These are phyloP conservation scores for Stagonosporopsis cucurbitacearum DNA, from an alignment of 2,329 filamentous ascomycete species.

Conservation along the genomic window DNA sequence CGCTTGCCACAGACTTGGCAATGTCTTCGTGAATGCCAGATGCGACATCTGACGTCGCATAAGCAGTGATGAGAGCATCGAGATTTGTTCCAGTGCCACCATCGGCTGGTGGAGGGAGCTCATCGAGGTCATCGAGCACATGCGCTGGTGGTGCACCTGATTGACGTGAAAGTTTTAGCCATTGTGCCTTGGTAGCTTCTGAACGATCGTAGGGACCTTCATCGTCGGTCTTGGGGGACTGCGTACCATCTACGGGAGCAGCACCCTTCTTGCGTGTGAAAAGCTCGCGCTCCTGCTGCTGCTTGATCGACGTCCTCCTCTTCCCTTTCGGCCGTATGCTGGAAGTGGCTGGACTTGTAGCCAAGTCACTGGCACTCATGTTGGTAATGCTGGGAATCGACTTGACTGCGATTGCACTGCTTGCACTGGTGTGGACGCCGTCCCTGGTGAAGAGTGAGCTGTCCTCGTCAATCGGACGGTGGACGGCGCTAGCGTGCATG, in stretches of 20 bases:
- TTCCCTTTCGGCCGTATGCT: conserved; percentile 70
- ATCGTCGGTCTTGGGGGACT: conserved; percentile 68
- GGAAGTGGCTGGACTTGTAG: conserved; percentile 66
- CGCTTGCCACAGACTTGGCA: conserved; percentile 67
- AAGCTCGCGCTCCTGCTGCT: conserved; percentile 87
- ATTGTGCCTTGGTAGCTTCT: conserved; percentile 60
- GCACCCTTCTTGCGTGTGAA: conserved; percentile 80
- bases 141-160: conserved; percentile 63
- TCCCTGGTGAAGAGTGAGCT: conserved; percentile 67
- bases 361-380: conserved; percentile 66
- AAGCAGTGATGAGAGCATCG: conserved; percentile 79
- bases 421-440: conserved; percentile 74
- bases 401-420: conserved; percentile 87
- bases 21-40: conserved; percentile 79
- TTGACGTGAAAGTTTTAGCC: conserved; percentile 65
- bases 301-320: conserved; percentile 79
- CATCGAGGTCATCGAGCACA: conserved; percentile 72
- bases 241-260: conserved; percentile 56
- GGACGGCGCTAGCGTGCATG: conserved; percentile 81
- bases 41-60: conserved; percentile 79
- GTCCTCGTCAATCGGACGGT: conserved; percentile 62
- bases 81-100: conserved; percentile 73
- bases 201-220: conserved; percentile 63
- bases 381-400: conserved; percentile 86
- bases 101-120: conserved; percentile 64